Conservation (phyloP, 1,284 basidiomycete species). For the Puccinia hordei region DNA sequence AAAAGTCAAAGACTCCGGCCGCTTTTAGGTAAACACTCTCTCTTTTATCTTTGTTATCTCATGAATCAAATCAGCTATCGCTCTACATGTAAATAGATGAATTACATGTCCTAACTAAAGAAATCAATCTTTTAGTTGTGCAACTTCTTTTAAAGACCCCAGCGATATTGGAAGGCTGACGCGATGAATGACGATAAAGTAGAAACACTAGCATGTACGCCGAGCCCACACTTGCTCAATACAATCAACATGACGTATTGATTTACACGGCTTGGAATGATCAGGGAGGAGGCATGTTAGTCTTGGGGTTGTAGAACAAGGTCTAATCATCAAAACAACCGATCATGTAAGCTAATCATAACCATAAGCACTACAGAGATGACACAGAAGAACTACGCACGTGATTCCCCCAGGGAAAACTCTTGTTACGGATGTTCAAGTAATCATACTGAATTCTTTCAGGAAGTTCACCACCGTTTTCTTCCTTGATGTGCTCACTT, state of each 20-base stretch:
- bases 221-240: no score
- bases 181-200: no score
- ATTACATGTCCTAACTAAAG: no score
- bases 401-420: conserved; percentile 48
- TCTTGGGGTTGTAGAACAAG: conserved; percentile 48
- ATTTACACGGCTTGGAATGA: conserved; percentile 4
- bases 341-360: not conserved
- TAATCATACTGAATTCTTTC: conserved; percentile 67
- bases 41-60: no score
- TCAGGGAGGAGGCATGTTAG: conserved; percentile 38
- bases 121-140: no score
- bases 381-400: conserved; percentile 6
- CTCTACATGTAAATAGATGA: no score
- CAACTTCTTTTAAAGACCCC: no score
- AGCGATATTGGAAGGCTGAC: no score
- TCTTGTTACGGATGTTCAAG: conserved; percentile 45
- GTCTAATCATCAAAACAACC: conserved; percentile 8
- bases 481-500: conserved; percentile 71
- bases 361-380: not conserved
- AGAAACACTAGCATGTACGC: not conserved
- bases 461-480: conserved; percentile 74
- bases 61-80: no score
- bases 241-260: no score
- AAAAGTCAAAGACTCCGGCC: no score
- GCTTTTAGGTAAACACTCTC: no score